A percentile compares a stretch with the other conserved stretches of the same genome.
phyloP scores from a whole-genome alignment of 2,329 filamentous ascomycete genomes.

The Penicillium sp. region DNA sequence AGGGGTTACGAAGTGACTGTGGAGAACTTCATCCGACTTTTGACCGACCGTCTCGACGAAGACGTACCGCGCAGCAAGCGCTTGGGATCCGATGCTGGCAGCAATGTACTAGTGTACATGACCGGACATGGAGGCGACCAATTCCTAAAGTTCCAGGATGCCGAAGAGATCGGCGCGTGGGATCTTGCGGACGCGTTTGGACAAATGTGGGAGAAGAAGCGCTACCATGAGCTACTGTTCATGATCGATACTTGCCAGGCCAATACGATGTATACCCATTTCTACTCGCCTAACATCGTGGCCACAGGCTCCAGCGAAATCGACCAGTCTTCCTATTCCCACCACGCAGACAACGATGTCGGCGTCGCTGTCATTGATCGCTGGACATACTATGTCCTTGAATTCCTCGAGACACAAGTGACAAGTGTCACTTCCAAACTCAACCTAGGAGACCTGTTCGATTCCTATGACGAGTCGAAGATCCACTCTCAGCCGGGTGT shows the following conservation, averaged over 20 bases:
- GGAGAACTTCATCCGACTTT: constrained; percentile 93
- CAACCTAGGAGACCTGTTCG: constrained; percentile 90
- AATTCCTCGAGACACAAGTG: constrained; percentile 90
- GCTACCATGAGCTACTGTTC: constrained; percentile 97
- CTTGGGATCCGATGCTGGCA: constrained; percentile 88
- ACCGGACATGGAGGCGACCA: constrained; percentile 97
- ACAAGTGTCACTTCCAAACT: constrained; percentile 82
- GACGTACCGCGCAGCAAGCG: constrained; percentile 95
- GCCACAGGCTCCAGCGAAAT: constrained; percentile 95
- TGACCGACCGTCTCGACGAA: constrained; percentile 91
- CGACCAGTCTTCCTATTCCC: constrained; percentile 94
- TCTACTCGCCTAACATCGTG: constrained; percentile 97
- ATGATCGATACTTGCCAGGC: constrained; percentile 99
- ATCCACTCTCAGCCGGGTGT: constrained; percentile 92
- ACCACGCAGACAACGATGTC: constrained; percentile 97
- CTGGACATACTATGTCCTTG: constrained; percentile 97
- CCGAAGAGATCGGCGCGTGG: constrained; percentile 94
- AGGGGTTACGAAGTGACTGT: constrained; percentile 97
- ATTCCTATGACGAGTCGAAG: constrained; percentile 91
- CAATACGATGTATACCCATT: constrained; percentile 98
- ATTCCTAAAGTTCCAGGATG: constrained; percentile 97
- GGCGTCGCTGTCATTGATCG: constrained; percentile 97
- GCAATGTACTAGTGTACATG: constrained; percentile 99
- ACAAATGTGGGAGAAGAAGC: constrained; percentile 99
- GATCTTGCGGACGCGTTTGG: constrained; percentile 96